These are phyloP conservation scores for Lichtheimia corymbifera DNA, from an alignment of 371 early-diverging fungal genomes.

Conservation along the genomic window DNA sequence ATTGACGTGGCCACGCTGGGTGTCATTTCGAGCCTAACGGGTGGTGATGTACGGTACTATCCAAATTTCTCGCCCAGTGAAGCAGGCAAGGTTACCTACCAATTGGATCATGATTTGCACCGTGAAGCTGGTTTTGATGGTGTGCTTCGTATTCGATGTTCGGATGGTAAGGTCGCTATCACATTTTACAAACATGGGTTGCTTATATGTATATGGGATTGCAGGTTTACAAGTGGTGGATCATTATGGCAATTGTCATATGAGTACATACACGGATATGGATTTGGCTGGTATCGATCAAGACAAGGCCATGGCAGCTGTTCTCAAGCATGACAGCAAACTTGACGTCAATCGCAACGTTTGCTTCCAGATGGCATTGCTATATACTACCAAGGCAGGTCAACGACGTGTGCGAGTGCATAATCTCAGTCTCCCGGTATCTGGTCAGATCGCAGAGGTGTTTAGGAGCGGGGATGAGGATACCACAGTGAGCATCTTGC, in stretches of 20 bases:
- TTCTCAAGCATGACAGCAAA: constrained; percentile 86
- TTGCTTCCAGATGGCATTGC: constrained; percentile 86
- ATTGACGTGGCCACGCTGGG: constrained; percentile 41
- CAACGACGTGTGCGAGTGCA: constrained; percentile 90
- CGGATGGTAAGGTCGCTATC: constrained; percentile 61
- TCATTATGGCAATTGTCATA: constrained; percentile 91
- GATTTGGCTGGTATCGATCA: constrained; percentile 88
- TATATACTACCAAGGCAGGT: constrained; percentile 89
- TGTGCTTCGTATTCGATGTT: constrained; percentile 88
- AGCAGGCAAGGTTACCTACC: constrained; percentile 65
- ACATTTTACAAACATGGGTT: constrained; percentile 4
- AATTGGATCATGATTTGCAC: constrained; percentile 64
- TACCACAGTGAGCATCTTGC: constrained; percentile 79
- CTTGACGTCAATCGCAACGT: constrained; percentile 78
- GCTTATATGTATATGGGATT: background rate
- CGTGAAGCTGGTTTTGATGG: constrained; percentile 88
- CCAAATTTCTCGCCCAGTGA: constrained; percentile 75
- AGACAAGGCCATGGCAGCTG: constrained; percentile 76
- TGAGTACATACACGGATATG: constrained; percentile 89
- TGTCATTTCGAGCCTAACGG: constrained; percentile 76
- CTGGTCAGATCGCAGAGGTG: constrained; percentile 73
- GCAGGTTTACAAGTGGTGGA: constrained; percentile 77
- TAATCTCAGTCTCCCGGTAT: constrained; percentile 82
- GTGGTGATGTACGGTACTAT: constrained; percentile 85
- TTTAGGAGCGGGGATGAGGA: constrained; percentile 93